Percentiles rank a stretch among this genome's conserved stretches.
These are phyloP conservation scores for Suillus ampliporus DNA, from an alignment of 768 basidiomycete genomes.

Conservation along the genomic window DNA sequence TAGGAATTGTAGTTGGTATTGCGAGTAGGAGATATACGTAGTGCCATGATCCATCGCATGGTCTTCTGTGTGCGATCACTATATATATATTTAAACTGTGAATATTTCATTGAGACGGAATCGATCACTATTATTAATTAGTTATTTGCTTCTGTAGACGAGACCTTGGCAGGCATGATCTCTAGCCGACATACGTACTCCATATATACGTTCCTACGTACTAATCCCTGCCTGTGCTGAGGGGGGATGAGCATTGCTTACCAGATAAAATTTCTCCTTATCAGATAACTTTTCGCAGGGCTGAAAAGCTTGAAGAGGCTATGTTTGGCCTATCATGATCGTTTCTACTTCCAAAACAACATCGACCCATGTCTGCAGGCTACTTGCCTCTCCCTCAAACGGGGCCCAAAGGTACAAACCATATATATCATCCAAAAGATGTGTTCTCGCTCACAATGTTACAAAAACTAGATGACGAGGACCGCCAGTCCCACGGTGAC, in stretches of 20 bases:
- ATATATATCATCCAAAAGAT: neutral
- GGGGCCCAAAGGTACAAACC: conserved; percentile 19
- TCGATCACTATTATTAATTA: too few relatives aligned
- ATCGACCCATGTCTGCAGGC: conserved; percentile 20
- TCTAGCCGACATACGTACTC: too few relatives aligned
- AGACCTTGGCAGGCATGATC: too few relatives aligned
- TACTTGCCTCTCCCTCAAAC: conserved; percentile 24
- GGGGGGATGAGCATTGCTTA: too few relatives aligned
- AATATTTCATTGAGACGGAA: too few relatives aligned
- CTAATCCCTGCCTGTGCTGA: too few relatives aligned
- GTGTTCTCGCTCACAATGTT: conserved; percentile 7
- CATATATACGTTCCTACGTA: too few relatives aligned
- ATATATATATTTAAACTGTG: neutral
- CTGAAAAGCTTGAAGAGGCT: too few relatives aligned
- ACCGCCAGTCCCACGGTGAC: conserved; percentile 1
- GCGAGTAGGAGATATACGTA: neutral
- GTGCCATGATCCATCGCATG: neutral
- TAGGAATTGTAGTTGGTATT: neutral
- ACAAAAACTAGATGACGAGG: conserved; percentile 12
- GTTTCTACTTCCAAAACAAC: neutral
- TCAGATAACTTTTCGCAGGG: too few relatives aligned
- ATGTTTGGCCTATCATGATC: too few relatives aligned
- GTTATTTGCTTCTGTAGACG: too few relatives aligned
- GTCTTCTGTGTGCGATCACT: neutral
- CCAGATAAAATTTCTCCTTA: too few relatives aligned